phyloP scores from a whole-genome alignment of 1,139 yeast species.

The Scheffersomyces quercinus region DNA sequence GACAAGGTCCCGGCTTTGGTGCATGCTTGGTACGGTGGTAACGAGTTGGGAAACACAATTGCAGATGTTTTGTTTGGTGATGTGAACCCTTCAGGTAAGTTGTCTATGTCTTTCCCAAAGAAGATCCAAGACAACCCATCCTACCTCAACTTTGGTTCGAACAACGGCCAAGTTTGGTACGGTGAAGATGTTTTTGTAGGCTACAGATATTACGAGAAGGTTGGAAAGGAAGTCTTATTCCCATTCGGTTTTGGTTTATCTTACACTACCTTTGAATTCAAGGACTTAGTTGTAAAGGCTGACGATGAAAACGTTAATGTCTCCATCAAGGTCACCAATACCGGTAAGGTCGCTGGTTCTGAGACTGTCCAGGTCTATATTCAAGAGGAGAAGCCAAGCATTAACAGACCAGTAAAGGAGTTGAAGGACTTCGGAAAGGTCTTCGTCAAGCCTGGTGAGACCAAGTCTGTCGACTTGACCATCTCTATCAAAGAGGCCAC shows the following conservation, averaged over 20 bases:
- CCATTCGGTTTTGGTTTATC: conserved; percentile 30
- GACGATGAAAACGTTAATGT: conserved; percentile 16
- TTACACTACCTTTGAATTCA: conserved; percentile 20
- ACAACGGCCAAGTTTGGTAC: conserved; percentile 24
- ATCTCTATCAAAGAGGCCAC: conserved; percentile 50
- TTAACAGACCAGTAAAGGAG: conserved; percentile 56
- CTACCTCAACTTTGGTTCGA: conserved; percentile 31
- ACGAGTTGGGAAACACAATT: conserved; percentile 27
- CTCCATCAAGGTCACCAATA: conserved; percentile 41
- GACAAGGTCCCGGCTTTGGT: conserved; percentile 15
- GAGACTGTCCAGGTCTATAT: conserved; percentile 52
- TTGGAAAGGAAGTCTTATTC: conserved; percentile 16
- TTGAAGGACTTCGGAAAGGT: conserved; percentile 57
- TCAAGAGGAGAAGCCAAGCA: conserved; percentile 35
- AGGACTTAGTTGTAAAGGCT: conserved; percentile 9
- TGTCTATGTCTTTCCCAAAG: conserved; percentile 46
- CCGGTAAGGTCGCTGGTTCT: conserved; percentile 41
- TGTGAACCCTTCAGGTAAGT: conserved; percentile 29
- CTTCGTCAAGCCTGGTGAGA: conserved; percentile 40
- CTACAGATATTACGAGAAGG: conserved; percentile 26
- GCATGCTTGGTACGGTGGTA: conserved; percentile 24
- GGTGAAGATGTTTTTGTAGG: conserved; percentile 31
- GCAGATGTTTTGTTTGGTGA: conserved; percentile 30
- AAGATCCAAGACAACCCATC: conserved; percentile 45
- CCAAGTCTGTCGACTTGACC: conserved; percentile 32